Evolutionary conservation across 306 rosid species (phyloP).

Genomic region (Dicorynia guianensis): DNA sequence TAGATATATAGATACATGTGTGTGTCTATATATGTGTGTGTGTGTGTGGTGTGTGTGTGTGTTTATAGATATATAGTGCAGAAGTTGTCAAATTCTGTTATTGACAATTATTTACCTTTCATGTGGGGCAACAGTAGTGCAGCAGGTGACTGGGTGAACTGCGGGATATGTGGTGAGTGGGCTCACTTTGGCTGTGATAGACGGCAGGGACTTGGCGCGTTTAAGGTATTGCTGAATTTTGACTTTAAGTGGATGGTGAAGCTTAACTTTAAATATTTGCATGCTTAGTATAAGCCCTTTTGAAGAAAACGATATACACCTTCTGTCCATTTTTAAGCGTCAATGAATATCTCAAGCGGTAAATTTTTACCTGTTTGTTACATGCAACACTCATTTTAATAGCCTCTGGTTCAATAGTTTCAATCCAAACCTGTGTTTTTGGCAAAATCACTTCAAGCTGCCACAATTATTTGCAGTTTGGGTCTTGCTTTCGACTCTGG

Average conservation of each 20-base stretch:
- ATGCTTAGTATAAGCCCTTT: slow-evolving; percentile 7
- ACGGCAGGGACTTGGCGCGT: slow-evolving; percentile 94
- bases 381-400: no score
- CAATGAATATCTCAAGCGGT: no score
- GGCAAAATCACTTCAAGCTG: slow-evolving; percentile 12
- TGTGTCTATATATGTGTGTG: no score
- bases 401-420: no score
- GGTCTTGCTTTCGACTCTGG: slow-evolving; percentile 27
- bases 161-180: slow-evolving; percentile 99
- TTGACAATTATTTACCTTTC: slow-evolving; percentile 32
- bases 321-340: no score
- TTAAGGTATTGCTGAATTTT: slow-evolving; percentile 68
- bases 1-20: background rate
- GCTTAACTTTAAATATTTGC: background rate
- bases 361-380: no score
- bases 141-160: slow-evolving; percentile 98
- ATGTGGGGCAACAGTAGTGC: slow-evolving; percentile 79
- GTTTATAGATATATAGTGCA: background rate
- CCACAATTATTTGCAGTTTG: slow-evolving; percentile 27
- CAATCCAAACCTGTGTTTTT: no score
- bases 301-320: no score
- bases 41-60: no score
- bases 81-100: slow-evolving; percentile 15
- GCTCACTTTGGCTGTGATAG: slow-evolving; percentile 98
- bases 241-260: slow-evolving; percentile 17